Percentiles rank a stretch among this genome's conserved stretches.
Evolutionary conservation across 75 land plant species (phyloP).

Genomic region (Selaginella tamariscina): DNA sequence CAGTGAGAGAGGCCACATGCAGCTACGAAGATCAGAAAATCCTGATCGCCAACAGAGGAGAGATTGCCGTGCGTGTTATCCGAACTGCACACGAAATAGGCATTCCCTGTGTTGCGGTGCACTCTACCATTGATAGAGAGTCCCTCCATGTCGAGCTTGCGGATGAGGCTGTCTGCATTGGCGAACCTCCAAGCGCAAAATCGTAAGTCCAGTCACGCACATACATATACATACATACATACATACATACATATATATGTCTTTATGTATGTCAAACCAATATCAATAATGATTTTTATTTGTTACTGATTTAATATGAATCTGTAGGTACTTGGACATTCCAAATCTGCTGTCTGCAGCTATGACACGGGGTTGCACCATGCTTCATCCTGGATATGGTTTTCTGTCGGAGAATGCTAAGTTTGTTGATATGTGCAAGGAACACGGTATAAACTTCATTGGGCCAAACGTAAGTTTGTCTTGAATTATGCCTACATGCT

Average conservation of each 20-base stretch:
- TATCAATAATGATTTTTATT: no score
- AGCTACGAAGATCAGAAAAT: constrained; percentile 45
- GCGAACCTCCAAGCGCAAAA: constrained; percentile 85
- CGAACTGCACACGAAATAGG: constrained; percentile 95
- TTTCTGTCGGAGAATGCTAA: constrained; percentile 83
- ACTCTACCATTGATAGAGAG: constrained; percentile 76
- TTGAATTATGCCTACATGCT: not conserved
- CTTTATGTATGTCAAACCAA: no score
- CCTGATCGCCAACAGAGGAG: constrained; percentile 82
- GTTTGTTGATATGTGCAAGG: constrained; percentile 85
- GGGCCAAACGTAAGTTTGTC: constrained; percentile 68
- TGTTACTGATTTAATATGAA: no score
- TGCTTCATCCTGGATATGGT: constrained; percentile 97
- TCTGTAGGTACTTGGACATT: constrained; percentile 48
- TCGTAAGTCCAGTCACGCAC: no score
- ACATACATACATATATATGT: no score
- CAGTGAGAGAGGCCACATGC: no score
- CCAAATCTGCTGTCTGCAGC: constrained; percentile 88
- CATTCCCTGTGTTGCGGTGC: constrained; percentile 84
- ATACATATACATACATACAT: no score
- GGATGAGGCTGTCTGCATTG: constrained; percentile 89
- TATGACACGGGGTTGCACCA: constrained; percentile 56
- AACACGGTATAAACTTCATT: constrained; percentile 89
- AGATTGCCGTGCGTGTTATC: constrained; percentile 88
- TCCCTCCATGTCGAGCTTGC: constrained; percentile 86